These are phyloP conservation scores for Colletotrichum siamense DNA, from an alignment of 2,329 filamentous ascomycete species.

Conservation along the genomic window DNA sequence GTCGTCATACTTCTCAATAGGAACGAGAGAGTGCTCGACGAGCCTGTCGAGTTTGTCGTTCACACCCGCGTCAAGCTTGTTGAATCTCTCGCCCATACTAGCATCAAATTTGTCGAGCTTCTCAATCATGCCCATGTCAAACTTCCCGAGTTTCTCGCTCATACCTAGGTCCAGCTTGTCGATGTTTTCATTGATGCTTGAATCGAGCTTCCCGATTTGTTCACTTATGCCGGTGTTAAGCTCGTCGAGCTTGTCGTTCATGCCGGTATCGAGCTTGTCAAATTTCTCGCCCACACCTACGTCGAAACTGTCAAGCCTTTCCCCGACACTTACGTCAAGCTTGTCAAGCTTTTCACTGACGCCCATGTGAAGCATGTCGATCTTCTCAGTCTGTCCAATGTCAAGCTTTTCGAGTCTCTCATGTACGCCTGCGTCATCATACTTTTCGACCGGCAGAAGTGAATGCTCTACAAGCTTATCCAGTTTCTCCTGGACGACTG, in stretches of 20 bases:
- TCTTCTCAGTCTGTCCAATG: slow-evolving; percentile 53
- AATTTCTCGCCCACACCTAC: slow-evolving; percentile 49
- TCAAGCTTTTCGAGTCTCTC: slow-evolving; percentile 43
- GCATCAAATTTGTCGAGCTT: slow-evolving; percentile 42
- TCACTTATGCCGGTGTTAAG: slow-evolving; percentile 55
- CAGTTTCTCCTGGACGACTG: neutral
- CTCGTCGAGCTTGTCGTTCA: slow-evolving; percentile 33
- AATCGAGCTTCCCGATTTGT: slow-evolving; percentile 40
- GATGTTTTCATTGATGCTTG: slow-evolving; percentile 29
- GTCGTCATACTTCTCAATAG: slow-evolving; percentile 27
- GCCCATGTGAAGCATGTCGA: slow-evolving; percentile 35
- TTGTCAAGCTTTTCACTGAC: slow-evolving; percentile 67
- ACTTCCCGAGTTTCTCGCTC: slow-evolving; percentile 47
- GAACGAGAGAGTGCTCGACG: slow-evolving; percentile 10
- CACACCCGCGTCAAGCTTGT: neutral
- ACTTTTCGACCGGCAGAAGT: slow-evolving; percentile 16
- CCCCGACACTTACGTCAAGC: slow-evolving; percentile 34
- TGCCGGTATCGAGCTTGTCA: slow-evolving; percentile 40
- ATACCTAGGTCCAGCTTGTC: slow-evolving; percentile 47
- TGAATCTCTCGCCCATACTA: slow-evolving; percentile 47
- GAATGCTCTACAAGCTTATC: slow-evolving; percentile 11
- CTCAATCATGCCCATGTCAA: slow-evolving; percentile 32
- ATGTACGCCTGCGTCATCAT: slow-evolving; percentile 29
- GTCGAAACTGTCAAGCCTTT: slow-evolving; percentile 43
- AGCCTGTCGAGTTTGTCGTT: slow-evolving; percentile 6